phyloP scores from a whole-genome alignment of 106 monocot genomes.

The Cymbidium sinense region DNA sequence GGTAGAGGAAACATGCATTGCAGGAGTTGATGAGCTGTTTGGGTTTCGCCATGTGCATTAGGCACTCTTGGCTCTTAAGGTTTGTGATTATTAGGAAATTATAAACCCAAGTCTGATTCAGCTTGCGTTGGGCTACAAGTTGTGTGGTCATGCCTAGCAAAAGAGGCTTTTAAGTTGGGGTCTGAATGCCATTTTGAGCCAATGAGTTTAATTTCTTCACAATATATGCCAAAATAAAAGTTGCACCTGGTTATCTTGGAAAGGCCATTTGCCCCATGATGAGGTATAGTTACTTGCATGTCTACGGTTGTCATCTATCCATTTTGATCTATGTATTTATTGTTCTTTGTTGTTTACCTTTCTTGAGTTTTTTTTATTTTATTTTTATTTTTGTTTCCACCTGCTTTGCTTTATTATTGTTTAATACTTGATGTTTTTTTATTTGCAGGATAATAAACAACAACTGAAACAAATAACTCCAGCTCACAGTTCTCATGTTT shows the following conservation, averaged over 20 bases:
- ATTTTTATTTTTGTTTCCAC: too few species aligned
- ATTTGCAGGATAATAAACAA: constrained; percentile 35
- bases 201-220: neutral
- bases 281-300: neutral
- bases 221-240: neutral
- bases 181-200: neutral
- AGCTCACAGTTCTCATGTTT: constrained; percentile 67
- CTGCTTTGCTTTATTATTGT: neutral
- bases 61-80: neutral
- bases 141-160: neutral
- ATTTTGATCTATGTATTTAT: neutral
- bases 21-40: neutral
- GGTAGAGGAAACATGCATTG: neutral
- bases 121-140: neutral
- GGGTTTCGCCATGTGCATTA: neutral
- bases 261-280: neutral
- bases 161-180: neutral
- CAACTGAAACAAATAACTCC: constrained; percentile 54
- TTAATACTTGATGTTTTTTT: constrained; percentile 4
- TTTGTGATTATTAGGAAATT: neutral
- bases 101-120: neutral
- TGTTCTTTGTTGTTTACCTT: neutral
- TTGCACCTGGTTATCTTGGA: neutral
- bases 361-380: neutral
- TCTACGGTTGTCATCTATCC: neutral